Base-by-base conservation (phyloP, 805 yeast genomes). In the Hanseniaspora opuntiae region DNA sequence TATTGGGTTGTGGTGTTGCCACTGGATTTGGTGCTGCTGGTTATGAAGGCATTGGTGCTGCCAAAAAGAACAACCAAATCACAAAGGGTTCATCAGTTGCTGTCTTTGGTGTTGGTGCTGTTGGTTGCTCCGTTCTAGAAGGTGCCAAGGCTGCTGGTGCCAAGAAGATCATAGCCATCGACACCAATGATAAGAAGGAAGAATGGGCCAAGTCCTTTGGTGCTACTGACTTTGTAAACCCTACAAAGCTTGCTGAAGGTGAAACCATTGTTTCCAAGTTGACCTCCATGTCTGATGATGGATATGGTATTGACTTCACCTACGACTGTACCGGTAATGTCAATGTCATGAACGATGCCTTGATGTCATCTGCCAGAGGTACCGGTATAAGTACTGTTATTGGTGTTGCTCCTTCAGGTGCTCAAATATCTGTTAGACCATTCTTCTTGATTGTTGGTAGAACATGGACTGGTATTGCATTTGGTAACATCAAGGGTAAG, bases 391-490 rank as follows among this genome's bases (percentile, higher is more conserved):
- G 96, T 22, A 77, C 90, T 61, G 75, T 93, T 63, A 93, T 93
- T 66, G 98, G 98, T 69, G 99, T 93, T 61, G 99, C 98, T 47
- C 95, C 96, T 60, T 95, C 97, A 40, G 99, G 98, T 60, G 76
- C 88, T 71, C 97, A 93, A 73, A 89, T 94, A 59, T 71, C 95
- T 55, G 93, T 97, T 47, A 81, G 97, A 72, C 98, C 99, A 57
- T 93, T 93, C 86, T 97, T 90, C 75, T 79, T 93, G 69, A 97
- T 93, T 59, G 93, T 97, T 41, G 99, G 99, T 62, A 83, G 98
- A 73, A 95, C 86, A 52, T 90, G 98, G 97, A 85, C 79, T 69
- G 99, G 99, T 63, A 86, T 95, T 65, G 99, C 99, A n/a, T 93
- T 87, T 62, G 99, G 99, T 64, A 98, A 97, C 68, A 88, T 93